A percentile compares a stretch with the other conserved stretches of the same genome.
These are phyloP conservation scores for Metschnikowia henanensis DNA, from an alignment of 805 yeast species.

Conservation along the genomic window DNA sequence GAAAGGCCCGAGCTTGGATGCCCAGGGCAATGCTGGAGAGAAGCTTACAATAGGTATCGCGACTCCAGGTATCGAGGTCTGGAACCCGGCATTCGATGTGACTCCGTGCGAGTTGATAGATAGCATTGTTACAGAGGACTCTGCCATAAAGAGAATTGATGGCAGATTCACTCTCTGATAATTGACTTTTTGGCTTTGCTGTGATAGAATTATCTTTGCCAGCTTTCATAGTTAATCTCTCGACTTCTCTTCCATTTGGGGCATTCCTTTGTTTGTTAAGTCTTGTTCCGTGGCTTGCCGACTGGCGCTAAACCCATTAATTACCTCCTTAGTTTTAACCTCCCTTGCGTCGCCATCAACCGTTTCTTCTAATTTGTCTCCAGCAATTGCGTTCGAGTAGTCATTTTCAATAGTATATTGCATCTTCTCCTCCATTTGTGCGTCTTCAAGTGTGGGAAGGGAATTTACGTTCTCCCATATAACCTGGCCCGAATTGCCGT, in stretches of 20 bases:
- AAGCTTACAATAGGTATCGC: slow-evolving; percentile 70
- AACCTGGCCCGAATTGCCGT: slow-evolving; percentile 60
- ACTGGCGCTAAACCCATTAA: no score
- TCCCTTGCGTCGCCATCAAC: no score
- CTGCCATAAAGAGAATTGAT: slow-evolving; percentile 11
- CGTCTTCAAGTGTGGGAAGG: slow-evolving; percentile 50
- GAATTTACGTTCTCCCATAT: slow-evolving; percentile 61
- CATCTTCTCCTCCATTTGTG: slow-evolving; percentile 48
- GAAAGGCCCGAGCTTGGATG: slow-evolving; percentile 50
- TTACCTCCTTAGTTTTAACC: no score
- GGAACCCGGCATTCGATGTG: slow-evolving; percentile 97
- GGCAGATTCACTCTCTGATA: slow-evolving; percentile 11
- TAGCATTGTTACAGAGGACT: slow-evolving; percentile 83
- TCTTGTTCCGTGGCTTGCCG: no score
- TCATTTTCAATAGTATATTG: slow-evolving; percentile 33
- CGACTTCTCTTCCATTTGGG: no score
- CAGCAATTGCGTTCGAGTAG: neutral
- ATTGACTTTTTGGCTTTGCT: no score
- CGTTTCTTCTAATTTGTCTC: neutral
- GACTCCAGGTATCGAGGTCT: slow-evolving; percentile 79
- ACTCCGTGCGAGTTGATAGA: slow-evolving; percentile 84
- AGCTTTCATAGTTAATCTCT: no score
- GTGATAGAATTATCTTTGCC: no score
- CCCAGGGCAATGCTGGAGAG: slow-evolving; percentile 30
- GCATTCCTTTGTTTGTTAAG: no score